Percentiles rank a stretch among this genome's conserved stretches.
phyloP scores from a whole-genome alignment of 1,284 basidiomycete species.

The Cryptococcus amylolentus region DNA sequence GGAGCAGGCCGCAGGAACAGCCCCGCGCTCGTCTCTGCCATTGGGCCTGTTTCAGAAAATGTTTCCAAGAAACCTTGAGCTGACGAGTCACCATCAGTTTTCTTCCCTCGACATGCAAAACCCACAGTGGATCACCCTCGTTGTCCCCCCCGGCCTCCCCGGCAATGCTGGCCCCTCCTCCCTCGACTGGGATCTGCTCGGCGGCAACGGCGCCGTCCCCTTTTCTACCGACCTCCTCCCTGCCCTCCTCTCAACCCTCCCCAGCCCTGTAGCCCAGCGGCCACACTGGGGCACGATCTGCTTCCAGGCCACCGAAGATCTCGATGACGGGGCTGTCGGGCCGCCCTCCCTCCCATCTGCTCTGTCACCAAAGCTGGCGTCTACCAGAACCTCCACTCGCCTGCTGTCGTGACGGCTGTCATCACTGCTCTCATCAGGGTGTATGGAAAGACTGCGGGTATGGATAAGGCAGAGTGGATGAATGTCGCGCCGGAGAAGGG shows the following conservation, averaged over 20 bases:
- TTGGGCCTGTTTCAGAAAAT: too few relatives aligned
- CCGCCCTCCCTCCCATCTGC: conserved; percentile 43
- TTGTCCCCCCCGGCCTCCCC: conserved; percentile 53
- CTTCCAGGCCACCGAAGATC: conserved; percentile 50
- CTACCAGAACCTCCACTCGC: conserved; percentile 50
- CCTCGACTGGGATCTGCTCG: conserved; percentile 52
- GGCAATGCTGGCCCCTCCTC: conserved; percentile 53
- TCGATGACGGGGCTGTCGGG: conserved; percentile 53
- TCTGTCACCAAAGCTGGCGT: conserved; percentile 49
- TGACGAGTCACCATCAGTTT: background rate
- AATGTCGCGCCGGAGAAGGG: conserved; percentile 9
- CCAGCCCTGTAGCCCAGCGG: conserved; percentile 24
- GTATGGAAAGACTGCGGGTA: conserved; percentile 12
- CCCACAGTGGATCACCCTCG: conserved; percentile 49
- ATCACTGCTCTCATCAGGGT: conserved; percentile 48
- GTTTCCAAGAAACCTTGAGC: background rate
- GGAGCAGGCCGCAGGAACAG: too few relatives aligned
- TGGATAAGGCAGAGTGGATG: conserved; percentile 10
- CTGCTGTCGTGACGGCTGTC: conserved; percentile 45
- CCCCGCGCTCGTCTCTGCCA: too few relatives aligned
- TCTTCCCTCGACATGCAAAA: background rate
- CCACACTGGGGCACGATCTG: conserved; percentile 52
- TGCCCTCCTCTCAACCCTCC: conserved; percentile 27
- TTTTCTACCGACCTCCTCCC: conserved; percentile 40
- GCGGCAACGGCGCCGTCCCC: conserved; percentile 46